Conservation (phyloP, 176 grass and related monocot species). For the Areca catechu region DNA sequence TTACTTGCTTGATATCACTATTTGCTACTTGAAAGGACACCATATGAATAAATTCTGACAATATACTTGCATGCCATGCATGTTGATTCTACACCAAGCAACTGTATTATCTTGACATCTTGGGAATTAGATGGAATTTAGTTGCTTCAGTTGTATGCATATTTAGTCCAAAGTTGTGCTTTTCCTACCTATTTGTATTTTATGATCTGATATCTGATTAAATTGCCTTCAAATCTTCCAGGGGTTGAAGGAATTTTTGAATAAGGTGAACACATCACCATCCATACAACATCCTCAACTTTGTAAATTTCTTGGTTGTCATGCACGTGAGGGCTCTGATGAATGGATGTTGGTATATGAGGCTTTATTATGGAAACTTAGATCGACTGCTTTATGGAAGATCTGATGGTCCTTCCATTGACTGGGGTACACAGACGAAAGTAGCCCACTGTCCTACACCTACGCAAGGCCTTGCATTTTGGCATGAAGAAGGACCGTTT, state of each 20-base stretch:
- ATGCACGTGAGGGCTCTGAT: conserved; percentile 63
- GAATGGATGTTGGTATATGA: conserved; percentile 87
- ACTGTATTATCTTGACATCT: no score
- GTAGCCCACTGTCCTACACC: conserved; percentile 70
- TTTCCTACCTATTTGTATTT: no score
- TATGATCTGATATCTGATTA: no score
- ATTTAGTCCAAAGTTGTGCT: no score
- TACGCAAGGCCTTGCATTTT: conserved; percentile 82
- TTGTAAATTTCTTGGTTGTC: conserved; percentile 75
- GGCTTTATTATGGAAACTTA: conserved; percentile 79
- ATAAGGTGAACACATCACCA: conserved; percentile 54
- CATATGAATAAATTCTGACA: no score
- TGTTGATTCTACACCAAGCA: no score
- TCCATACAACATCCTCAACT: conserved; percentile 71
- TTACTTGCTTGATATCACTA: no score
- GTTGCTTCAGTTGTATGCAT: no score
- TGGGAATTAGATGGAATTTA: no score
- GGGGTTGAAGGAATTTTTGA: conserved; percentile 79
- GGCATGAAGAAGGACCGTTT: conserved; percentile 98
- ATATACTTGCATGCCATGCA: no score
- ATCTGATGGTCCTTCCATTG: conserved; percentile 70
- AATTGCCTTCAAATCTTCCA: conserved; percentile 23
- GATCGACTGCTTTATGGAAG: conserved; percentile 66
- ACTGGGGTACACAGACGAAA: conserved; percentile 82
- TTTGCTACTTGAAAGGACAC: no score